Evolutionary conservation across 1,139 yeast genomes (phyloP), one percentile per base, ranked within the genome.

Genomic region (Kurtzmaniella quercitrusa): DNA sequence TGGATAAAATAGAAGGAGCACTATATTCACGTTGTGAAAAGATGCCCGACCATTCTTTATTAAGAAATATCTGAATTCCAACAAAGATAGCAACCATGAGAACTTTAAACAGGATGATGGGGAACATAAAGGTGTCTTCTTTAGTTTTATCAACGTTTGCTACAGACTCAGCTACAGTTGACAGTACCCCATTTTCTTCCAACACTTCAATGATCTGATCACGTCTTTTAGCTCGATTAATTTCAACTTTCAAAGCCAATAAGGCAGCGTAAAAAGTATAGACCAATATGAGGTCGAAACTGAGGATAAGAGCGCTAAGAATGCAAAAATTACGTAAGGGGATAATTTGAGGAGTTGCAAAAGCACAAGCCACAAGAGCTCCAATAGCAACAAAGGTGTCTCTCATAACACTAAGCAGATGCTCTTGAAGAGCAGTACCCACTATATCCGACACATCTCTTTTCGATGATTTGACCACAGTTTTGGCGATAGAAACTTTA

Each of bases 111-210:
- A 81, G 68, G 34, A 82, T 70, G 41, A 86, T 75, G 34, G 82
- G 65, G 23, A 27, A 34, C 2, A 21, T n/a, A 16, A 36, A 36
- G 19, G 25, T 19, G n/a, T 36, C 38, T 15, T 31, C 36, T 36
- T 36, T 18, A 12, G 23, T 36, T n/a, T 19, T 36, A 8, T 36
- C 38, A 12, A 19, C 15, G 50, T 79, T 81, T 19, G 75, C 77
- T 38, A 72, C 66, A 39, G 93, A 62, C 17, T 65, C 65, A 9
- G 79, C 97, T 39, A 87, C 87, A 47, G 74, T 68, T 44, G 81
- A 81, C 39, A 89, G 77, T 37, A 93, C 79, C 18, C 98, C 98
- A 56, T 94, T 98, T 62, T 93, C 98, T 66, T 91, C 96, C 53
- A 93, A 73, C 18, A 90, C 93, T 53, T 80, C 82, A 58, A 86